Evolutionary conservation across 2,329 filamentous ascomycete species (phyloP), one percentile per base, ranked within the genome.

Genomic region (Dryadomyces quercus-mongolicae): DNA sequence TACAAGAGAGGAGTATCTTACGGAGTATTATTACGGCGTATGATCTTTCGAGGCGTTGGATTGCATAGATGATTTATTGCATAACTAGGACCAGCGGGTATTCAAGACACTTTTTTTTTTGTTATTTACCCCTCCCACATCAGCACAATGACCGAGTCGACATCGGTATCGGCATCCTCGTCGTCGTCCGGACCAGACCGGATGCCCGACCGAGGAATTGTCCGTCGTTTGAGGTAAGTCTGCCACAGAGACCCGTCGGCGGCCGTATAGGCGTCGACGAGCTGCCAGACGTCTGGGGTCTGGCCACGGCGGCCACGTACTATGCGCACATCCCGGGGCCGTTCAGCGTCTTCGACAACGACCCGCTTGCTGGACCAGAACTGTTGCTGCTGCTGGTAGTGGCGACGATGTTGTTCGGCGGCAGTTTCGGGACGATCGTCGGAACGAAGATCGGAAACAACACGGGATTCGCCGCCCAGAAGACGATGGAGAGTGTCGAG

Each of bases 231-330:
- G 18, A 74, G 61, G 46, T 76, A 76, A 0, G 70, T 71, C 64
- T 76, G 73, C 71, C 72, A 71, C 2, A 75, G 69, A 45, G 67
- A 64, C 9, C 72, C 70, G 18, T 66, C 59, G 1, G 63, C 58
- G 2, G 64, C 65, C 1, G 64, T 58, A 4, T 62, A 63, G 12
- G 70, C 66, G 58, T 76, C 72, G 45, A 73, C 54, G 54, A 76
- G 59, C 36, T 56, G 59, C 71, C 72, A 76, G 4, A 69, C 67
- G 25, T 67, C 67, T 7, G 45, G 45, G 18, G 18, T 5, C 20
- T n/a, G 22, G 49, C 44, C n/a, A 36, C 44, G 44, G 34, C 43
- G 25, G 46, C 20, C 25, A n/a, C 64, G 63, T 12, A 73, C 55
- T 20, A 66, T 60, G 53, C 64, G 67, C 20, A 64, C 60, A 21